Evolutionary conservation across 2,329 filamentous ascomycete genomes (phyloP), one percentile per base, ranked within the genome.

Genomic region (Coniochaeta sp.): DNA sequence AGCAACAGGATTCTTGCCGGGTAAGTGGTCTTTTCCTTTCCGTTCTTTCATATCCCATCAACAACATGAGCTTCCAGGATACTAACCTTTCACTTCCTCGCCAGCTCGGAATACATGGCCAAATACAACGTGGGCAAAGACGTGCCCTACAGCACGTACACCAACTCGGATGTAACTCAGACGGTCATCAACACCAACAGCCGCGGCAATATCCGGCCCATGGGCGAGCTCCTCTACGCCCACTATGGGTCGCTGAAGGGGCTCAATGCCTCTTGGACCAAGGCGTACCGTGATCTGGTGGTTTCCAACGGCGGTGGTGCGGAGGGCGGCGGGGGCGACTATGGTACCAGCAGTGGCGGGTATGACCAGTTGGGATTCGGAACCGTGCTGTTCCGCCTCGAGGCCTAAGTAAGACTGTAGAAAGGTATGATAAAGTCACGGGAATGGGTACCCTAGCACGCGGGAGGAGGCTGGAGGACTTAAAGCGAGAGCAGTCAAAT

Each of bases 271-370:
- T 61, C 60, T 1, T 75, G 65, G 58, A 70, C 71, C 0, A 58
- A 60, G n/a, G 51, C 54, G 8, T 71, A 68, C 50, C 65, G 71
- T 2, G 65, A 73, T 48, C 53, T 61, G 38, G 68, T 70, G 13
- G 58, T 60, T n/a, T 56, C 65, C n/a, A 54, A 58, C 6, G 61
- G 58, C 0, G 56, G 52, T n/a, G 69, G 68, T 9, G 67, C 66
- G 4, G 72, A 75, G 54, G 72, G 72, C 0, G 72, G 72, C 18
- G 71, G 71, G 49, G 71, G 72, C 10, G 61, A 74, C 52, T 75
- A 74, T 53, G 71, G 69, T 6, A 28, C 61, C 13, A 69, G 53
- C 35, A 68, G 64, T 28, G 71, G 71, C 4, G 71, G 71, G 0
- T 75, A 65, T 53, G 72, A 75, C 55, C 63, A 67, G 33, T 58